These are phyloP conservation scores for Salvia sclarea DNA, from an alignment of 305 asterid genomes.

Conservation along the genomic window DNA sequence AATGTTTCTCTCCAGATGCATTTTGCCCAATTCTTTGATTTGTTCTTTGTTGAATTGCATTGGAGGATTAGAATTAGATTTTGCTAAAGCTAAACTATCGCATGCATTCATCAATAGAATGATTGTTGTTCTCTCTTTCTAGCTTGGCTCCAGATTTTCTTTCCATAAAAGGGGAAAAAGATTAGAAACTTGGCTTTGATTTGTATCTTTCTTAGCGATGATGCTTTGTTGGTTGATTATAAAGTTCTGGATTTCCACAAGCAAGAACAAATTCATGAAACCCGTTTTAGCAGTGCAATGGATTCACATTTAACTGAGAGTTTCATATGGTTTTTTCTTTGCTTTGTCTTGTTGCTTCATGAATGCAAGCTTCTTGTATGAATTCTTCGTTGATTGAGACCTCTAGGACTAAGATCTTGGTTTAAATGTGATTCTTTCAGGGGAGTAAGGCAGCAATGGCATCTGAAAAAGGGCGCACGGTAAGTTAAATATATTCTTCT, in stretches of 20 bases:
- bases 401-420: neutral
- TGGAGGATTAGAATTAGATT: too few species aligned
- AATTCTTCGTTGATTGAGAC: neutral
- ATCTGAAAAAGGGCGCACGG: constrained; percentile 5
- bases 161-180: neutral
- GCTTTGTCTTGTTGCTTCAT: constrained; percentile 7
- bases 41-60: too few species aligned
- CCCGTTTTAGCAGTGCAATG: neutral
- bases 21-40: neutral
- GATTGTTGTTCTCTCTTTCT: neutral
- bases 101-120: neutral
- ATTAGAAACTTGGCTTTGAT: neutral
- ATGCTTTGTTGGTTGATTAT: neutral
- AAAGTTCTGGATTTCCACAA: neutral
- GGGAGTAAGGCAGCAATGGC: constrained; percentile 5
- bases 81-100: too few species aligned
- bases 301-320: neutral
- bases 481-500: constrained; percentile 22
- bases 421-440: neutral
- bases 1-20: too few species aligned
- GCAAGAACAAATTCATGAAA: neutral
- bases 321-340: too few species aligned
- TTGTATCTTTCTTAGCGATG: neutral
- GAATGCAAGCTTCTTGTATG: constrained; percentile 5
- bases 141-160: neutral